A percentile compares a stretch with the other conserved stretches of the same genome.
These are phyloP conservation scores for Alternaria infectoria DNA, from an alignment of 2,329 filamentous ascomycete genomes.

Conservation along the genomic window DNA sequence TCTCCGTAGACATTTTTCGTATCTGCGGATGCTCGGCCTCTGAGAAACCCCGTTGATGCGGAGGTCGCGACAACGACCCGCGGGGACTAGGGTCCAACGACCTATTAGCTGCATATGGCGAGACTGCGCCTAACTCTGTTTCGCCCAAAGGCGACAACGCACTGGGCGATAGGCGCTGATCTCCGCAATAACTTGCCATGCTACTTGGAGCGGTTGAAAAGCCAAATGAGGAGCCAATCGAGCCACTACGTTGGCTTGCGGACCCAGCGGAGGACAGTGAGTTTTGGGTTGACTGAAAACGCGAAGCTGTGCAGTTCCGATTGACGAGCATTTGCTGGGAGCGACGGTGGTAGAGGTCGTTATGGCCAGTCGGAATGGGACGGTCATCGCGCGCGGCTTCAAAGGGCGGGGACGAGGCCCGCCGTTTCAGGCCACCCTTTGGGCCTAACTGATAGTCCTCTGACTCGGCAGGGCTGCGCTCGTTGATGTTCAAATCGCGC, in stretches of 20 bases:
- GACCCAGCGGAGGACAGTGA: slow-evolving; percentile 70
- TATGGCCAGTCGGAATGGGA: slow-evolving; percentile 49
- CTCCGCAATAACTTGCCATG: slow-evolving; percentile 68
- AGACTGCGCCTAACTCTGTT: slow-evolving; percentile 59
- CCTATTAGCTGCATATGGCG: slow-evolving; percentile 60
- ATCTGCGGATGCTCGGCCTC: slow-evolving; percentile 48
- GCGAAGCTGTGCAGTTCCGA: slow-evolving; percentile 60
- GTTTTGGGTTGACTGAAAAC: slow-evolving; percentile 63
- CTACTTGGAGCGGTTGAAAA: slow-evolving; percentile 67
- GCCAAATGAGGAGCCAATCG: slow-evolving; percentile 66
- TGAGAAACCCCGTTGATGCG: slow-evolving; percentile 51
- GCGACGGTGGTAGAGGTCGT: slow-evolving; percentile 61
- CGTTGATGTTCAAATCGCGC: slow-evolving; percentile 61
- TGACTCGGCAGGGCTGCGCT: slow-evolving; percentile 55
- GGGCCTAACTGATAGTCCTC: slow-evolving; percentile 53
- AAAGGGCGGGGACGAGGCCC: slow-evolving; percentile 68
- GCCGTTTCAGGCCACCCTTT: slow-evolving; percentile 66
- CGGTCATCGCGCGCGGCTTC: slow-evolving; percentile 59
- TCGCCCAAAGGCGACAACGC: slow-evolving; percentile 65
- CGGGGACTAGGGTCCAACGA: slow-evolving; percentile 53
- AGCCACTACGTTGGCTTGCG: slow-evolving; percentile 64
- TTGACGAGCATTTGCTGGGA: slow-evolving; percentile 63
- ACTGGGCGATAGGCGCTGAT: slow-evolving; percentile 66
- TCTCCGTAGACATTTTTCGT: slow-evolving; percentile 58
- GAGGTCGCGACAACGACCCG: slow-evolving; percentile 47